phyloP scores from a whole-genome alignment of 129 eudicot species.

The Saposhnikovia divaricata region DNA sequence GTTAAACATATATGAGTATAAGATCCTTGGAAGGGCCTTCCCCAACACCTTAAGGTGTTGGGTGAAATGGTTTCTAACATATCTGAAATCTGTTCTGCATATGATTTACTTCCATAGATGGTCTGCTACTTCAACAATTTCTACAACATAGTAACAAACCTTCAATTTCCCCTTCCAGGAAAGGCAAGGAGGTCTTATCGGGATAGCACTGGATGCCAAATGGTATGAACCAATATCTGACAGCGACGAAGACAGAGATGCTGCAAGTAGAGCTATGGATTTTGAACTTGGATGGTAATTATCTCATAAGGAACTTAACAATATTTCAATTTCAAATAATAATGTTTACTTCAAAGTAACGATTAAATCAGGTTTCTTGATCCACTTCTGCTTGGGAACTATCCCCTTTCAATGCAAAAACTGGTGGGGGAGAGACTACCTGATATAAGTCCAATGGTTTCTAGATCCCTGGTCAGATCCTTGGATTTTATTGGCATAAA shows the following conservation, averaged over 20 bases:
- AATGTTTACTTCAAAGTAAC: slow-evolving; percentile 21
- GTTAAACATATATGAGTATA: too few relatives aligned
- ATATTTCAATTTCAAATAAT: slow-evolving; percentile 12
- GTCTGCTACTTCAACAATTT: background rate
- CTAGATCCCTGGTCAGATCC: slow-evolving; percentile 44
- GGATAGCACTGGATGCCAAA: slow-evolving; percentile 72
- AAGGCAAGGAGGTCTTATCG: slow-evolving; percentile 65
- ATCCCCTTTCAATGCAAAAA: slow-evolving; percentile 84
- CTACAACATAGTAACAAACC: background rate
- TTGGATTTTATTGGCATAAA: slow-evolving; percentile 84
- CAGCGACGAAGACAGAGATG: slow-evolving; percentile 62
- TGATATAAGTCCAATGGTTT: slow-evolving; percentile 41
- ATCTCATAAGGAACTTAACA: background rate
- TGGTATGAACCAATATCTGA: slow-evolving; percentile 85
- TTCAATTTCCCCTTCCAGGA: slow-evolving; percentile 31
- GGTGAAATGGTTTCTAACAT: too few relatives aligned
- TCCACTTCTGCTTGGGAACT: slow-evolving; percentile 81
- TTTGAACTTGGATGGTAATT: slow-evolving; percentile 93
- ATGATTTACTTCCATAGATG: background rate
- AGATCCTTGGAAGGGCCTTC: too few relatives aligned
- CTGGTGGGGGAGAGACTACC: slow-evolving; percentile 74
- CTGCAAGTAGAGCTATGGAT: slow-evolving; percentile 85
- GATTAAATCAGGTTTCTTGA: slow-evolving; percentile 91
- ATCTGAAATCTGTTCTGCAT: background rate
- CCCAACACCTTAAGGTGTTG: too few relatives aligned